Conservation (phyloP, 345 rosid species). For the Syzygium aqueum region DNA sequence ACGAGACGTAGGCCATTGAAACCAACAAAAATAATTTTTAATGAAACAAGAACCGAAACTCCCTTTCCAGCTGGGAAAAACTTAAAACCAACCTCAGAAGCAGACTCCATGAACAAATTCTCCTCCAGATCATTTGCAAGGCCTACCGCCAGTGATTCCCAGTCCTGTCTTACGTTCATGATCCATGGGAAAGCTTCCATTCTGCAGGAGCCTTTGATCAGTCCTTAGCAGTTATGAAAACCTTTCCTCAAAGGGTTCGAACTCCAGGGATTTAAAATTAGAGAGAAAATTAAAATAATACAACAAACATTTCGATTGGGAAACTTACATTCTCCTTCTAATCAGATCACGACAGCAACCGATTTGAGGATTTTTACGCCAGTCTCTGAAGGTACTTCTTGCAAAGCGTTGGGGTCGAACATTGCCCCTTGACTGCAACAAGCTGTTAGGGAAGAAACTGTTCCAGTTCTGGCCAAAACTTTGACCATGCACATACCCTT, state of each 20-base stretch:
- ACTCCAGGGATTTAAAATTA: not conserved
- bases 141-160: not conserved
- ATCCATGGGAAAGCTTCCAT: not conserved
- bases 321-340: conserved; percentile 6
- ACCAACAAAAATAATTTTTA: not conserved
- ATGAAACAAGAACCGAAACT: not conserved
- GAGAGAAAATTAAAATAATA: not conserved
- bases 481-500: not conserved
- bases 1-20: not conserved
- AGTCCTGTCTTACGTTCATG: not conserved
- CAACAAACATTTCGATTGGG: not conserved
- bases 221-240: not conserved
- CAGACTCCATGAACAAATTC: conserved; percentile 1
- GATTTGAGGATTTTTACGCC: conserved; percentile 6
- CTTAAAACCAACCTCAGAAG: conserved; percentile 1
- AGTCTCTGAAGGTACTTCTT: not conserved
- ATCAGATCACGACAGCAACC: conserved; percentile 2
- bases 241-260: not conserved
- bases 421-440: not conserved
- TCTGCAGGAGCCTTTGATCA: not conserved
- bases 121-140: conserved; percentile 5
- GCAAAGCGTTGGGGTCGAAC: not conserved
- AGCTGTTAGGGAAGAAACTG: not conserved
- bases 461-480: not conserved
- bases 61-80: not conserved